phyloP scores from a whole-genome alignment of 2,329 filamentous ascomycete species.

The Sphaerulina populicola region DNA sequence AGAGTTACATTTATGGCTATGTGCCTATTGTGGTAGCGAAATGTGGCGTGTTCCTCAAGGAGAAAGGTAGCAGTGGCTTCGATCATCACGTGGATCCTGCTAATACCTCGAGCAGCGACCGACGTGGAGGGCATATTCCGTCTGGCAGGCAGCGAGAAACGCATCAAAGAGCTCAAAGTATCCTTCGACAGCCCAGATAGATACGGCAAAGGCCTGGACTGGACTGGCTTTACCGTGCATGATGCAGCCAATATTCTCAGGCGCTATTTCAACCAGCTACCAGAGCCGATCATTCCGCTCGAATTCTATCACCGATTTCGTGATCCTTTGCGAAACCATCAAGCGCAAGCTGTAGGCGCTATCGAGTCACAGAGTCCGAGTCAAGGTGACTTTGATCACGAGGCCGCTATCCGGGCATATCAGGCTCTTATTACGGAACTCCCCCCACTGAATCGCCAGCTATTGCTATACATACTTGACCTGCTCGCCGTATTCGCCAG shows the following conservation, averaged over 20 bases:
- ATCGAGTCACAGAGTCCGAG: conserved; percentile 56
- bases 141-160: conserved; percentile 89
- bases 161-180: conserved; percentile 90
- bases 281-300: conserved; percentile 90
- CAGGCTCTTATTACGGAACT: conserved; percentile 87
- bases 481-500: conserved; percentile 92
- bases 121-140: conserved; percentile 95
- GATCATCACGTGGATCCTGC: neutral
- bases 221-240: conserved; percentile 96
- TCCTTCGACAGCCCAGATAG: conserved; percentile 90
- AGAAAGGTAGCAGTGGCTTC: conserved; percentile 63
- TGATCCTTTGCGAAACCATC: conserved; percentile 63
- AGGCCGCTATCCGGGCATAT: conserved; percentile 69
- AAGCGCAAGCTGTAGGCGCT: conserved; percentile 62
- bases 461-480: conserved; percentile 92
- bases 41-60: conserved; percentile 93
- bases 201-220: conserved; percentile 93
- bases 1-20: conserved; percentile 97
- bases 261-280: conserved; percentile 89
- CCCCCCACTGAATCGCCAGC: conserved; percentile 83
- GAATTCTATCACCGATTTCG: conserved; percentile 89
- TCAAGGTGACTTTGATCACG: conserved; percentile 64
- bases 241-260: conserved; percentile 95
- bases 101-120: conserved; percentile 56
- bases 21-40: conserved; percentile 98